Base-by-base conservation (phyloP, 305 asterid genomes). In the Rubia tinctorum region DNA sequence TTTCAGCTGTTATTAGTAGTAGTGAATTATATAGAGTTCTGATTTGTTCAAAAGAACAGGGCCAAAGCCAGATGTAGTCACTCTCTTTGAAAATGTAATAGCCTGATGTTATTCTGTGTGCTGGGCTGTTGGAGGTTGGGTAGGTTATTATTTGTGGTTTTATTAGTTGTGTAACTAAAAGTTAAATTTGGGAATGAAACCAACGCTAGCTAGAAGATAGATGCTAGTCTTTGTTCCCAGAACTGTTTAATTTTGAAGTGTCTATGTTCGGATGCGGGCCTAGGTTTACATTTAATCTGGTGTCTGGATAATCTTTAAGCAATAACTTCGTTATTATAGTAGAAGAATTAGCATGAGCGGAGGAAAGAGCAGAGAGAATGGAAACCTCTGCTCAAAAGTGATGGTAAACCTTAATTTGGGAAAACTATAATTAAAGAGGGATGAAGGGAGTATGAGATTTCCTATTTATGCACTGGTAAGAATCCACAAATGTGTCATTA, bases 101-200 rank as follows among this genome's bases (percentile, higher is more conserved):
- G n/a, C n/a, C n/a, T n/a, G 39, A 7, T 53, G 70, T 39, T 74
- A 14, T 58, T 56, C 60, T 45, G 34, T 56, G 68, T 30, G 66
- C 40, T 74, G 20, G 20, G 17, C 25, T 56, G 2, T 9, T 34
- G 42, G 14, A 15, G 37, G 30, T 34, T 13, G 47, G 44, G n/a
- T 67, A 30, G 45, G 47, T 17, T 23, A 8, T 3, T 66, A 8
- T 66, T 40, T 66, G 23, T 23, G 45, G 53, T 6, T 40, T 40
- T 40, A 20, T 64, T 34, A 27, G 1, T 64, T 17, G 47, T 15
- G 61, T 71, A 71, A 6, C 74, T 71, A 53, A 12, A 55, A 49
- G n/a, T 42, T 71, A 64, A 25, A 40, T 53, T 40, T 11, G 43
- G 44, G 27, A 40, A 20, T 23, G 10, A 56, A 14, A 71, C 20